Conservation (phyloP, 2,329 filamentous ascomycete species). For the Calonectria ilicicola region DNA sequence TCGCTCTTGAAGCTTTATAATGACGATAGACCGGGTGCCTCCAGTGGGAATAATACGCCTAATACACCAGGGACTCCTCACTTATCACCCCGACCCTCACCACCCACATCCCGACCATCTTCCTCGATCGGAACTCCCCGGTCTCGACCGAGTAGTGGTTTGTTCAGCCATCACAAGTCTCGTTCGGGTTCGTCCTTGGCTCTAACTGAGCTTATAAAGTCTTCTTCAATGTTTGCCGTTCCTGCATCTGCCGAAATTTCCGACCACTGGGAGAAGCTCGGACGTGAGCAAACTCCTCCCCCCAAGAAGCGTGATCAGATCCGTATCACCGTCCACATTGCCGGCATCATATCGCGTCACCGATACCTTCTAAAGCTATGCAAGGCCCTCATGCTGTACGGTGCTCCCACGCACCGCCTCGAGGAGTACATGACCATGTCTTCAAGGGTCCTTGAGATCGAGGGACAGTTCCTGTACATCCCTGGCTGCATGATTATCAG, state of each 20-base stretch:
- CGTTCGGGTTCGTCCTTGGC: conserved; percentile 59
- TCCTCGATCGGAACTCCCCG: conserved; percentile 50
- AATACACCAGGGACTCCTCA: conserved; percentile 51
- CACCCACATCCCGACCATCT: conserved; percentile 53
- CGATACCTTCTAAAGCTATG: conserved; percentile 88
- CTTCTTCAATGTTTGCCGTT: conserved; percentile 64
- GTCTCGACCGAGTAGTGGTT: conserved; percentile 52
- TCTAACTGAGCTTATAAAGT: conserved; percentile 64
- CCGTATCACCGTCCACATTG: conserved; percentile 69
- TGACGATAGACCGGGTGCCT: conserved; percentile 53
- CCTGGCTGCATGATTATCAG: conserved; percentile 95
- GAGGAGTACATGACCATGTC: conserved; percentile 95
- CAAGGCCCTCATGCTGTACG: conserved; percentile 87
- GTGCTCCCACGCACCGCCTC: conserved; percentile 89
- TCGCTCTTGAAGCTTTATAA: conserved; percentile 79
- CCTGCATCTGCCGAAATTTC: conserved; percentile 59
- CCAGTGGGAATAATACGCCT: conserved; percentile 56
- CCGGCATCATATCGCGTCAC: conserved; percentile 80
- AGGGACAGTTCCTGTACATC: conserved; percentile 90
- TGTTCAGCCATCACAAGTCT: conserved; percentile 57
- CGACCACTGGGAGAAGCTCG: conserved; percentile 59
- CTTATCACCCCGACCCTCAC: conserved; percentile 57
- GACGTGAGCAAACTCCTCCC: conserved; percentile 50
- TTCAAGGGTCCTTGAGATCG: conserved; percentile 87
- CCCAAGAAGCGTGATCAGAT: conserved; percentile 52